These are phyloP conservation scores for Spizellomyces sp. DNA, from an alignment of 192 early-diverging fungal species.

Conservation along the genomic window DNA sequence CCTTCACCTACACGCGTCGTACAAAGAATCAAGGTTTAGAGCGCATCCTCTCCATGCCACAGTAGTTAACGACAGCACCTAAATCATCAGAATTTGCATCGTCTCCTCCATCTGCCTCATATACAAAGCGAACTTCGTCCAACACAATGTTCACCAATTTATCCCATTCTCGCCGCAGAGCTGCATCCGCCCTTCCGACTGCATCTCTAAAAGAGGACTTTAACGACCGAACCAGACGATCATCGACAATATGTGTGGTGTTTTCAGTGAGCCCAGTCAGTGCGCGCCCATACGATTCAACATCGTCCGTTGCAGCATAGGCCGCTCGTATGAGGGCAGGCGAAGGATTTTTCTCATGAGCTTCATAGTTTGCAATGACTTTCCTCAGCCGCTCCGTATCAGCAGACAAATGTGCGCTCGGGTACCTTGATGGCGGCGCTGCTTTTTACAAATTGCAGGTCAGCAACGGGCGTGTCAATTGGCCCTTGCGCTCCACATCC, in stretches of 20 bases:
- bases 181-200: constrained; percentile 17
- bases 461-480: too few species aligned
- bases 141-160: constrained; percentile 17
- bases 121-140: constrained; percentile 33
- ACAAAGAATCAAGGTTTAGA: too few species aligned
- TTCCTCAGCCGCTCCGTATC: neutral
- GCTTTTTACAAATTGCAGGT: too few species aligned
- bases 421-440: constrained; percentile 1
- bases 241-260: constrained; percentile 17
- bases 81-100: constrained; percentile 12
- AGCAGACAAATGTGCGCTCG: neutral
- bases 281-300: constrained; percentile 15
- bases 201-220: constrained; percentile 23
- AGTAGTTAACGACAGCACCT: too few species aligned
- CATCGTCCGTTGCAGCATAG: constrained; percentile 25
- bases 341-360: neutral
- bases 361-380: constrained; percentile 3
- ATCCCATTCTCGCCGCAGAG: constrained; percentile 25
- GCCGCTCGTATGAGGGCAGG: constrained; percentile 7
- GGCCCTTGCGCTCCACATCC: too few species aligned
- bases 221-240: constrained; percentile 15
- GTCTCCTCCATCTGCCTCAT: constrained; percentile 18
- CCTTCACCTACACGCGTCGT: constrained; percentile 17
- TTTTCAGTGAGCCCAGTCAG: constrained; percentile 3
- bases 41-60: too few species aligned